Conservation (phyloP, 179 eudicot genomes). For the Silene coronaria region DNA sequence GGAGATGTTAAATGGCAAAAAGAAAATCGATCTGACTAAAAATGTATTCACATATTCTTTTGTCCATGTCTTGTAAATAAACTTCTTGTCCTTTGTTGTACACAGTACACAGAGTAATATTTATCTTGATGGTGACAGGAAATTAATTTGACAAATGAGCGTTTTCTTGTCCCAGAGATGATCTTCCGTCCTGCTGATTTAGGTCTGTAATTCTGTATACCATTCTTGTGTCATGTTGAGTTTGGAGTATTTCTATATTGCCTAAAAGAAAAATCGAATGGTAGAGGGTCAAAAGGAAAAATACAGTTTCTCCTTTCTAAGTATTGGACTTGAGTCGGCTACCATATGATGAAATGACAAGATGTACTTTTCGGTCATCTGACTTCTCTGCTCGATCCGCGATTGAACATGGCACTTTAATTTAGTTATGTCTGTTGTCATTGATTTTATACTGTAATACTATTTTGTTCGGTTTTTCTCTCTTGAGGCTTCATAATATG, state of each 20-base stretch:
- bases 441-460: no score
- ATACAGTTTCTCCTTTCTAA: background rate
- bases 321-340: background rate
- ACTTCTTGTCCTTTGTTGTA: background rate
- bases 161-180: constrained; percentile 99
- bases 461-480: no score
- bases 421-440: no score
- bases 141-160: constrained; percentile 83
- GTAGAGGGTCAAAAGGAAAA: background rate
- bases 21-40: constrained; percentile 57
- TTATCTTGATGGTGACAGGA: constrained; percentile 44
- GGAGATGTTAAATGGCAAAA: constrained; percentile 41
- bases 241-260: background rate
- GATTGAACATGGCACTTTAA: background rate
- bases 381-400: background rate
- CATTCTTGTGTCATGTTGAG: background rate
- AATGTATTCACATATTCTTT: constrained; percentile 37
- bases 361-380: background rate
- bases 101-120: background rate
- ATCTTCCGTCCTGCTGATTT: constrained; percentile 91
- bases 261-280: background rate
- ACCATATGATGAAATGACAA: background rate
- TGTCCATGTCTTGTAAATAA: background rate
- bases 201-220: constrained; percentile 37
- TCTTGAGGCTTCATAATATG: no score